Evolutionary conservation across 192 early-diverging fungal species (phyloP).

Genomic region (Obelidium mucronatum): DNA sequence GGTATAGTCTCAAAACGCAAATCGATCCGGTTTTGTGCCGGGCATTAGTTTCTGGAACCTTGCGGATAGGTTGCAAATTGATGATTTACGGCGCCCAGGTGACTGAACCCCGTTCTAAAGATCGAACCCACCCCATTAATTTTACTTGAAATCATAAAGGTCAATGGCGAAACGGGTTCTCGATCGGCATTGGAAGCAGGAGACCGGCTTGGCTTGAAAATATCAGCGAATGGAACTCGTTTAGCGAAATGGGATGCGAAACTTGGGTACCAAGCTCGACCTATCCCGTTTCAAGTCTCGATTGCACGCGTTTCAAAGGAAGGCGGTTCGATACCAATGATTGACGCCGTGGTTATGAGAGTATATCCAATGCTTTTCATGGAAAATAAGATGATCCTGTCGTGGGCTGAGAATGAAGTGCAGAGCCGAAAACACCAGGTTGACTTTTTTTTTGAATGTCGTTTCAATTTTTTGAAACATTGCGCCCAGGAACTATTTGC

Average conservation of each 20-base stretch:
- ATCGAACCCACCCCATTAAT: background rate
- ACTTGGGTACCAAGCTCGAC: constrained; percentile 60
- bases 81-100: constrained; percentile 65
- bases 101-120: background rate
- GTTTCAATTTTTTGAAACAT: too few species aligned
- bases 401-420: constrained; percentile 60
- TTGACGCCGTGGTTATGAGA: constrained; percentile 68
- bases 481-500: background rate
- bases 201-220: constrained; percentile 36
- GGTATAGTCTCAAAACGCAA: constrained; percentile 66
- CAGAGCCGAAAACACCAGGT: constrained; percentile 17
- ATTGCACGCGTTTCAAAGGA: constrained; percentile 48
- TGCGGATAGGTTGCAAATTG: constrained; percentile 69
- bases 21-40: constrained; percentile 57
- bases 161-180: constrained; percentile 39
- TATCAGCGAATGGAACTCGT: constrained; percentile 65
- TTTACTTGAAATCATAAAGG: constrained; percentile 21
- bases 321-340: constrained; percentile 66
- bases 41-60: constrained; percentile 43
- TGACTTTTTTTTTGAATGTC: background rate
- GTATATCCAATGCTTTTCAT: constrained; percentile 60
- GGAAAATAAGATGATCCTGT: constrained; percentile 56
- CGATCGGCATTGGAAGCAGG: constrained; percentile 48
- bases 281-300: constrained; percentile 33
- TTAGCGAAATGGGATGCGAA: constrained; percentile 67